Evolutionary conservation across 805 yeast genomes (phyloP).

Genomic region (Lipomyces chichibuensis): DNA sequence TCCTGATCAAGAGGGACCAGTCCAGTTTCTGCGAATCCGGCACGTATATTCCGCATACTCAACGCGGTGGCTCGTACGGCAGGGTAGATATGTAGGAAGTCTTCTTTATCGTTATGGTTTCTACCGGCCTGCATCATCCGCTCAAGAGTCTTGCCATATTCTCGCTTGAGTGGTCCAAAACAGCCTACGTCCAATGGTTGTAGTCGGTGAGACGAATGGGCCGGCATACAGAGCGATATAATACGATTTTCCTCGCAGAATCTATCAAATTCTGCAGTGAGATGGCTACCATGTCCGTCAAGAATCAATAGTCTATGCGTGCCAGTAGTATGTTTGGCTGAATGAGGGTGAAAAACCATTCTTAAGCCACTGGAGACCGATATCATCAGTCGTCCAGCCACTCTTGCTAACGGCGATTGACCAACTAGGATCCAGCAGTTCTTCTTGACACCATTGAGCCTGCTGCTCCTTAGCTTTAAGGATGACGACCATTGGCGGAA

Average conservation of each 20-base stretch:
- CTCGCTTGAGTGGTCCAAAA: constrained; percentile 5
- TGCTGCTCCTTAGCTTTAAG: neutral
- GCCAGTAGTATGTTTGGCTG: neutral
- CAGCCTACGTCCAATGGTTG: constrained; percentile 3
- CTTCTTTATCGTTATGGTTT: too few relatives aligned
- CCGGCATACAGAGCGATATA: too few relatives aligned
- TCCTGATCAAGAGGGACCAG: too few relatives aligned
- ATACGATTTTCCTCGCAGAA: neutral
- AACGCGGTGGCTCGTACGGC: neutral
- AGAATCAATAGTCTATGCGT: neutral
- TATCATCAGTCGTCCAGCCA: constrained; percentile 2
- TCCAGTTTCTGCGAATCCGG: constrained; percentile 1
- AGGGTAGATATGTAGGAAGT: too few relatives aligned
- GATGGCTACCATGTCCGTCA: neutral
- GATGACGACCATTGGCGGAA: constrained; percentile 5
- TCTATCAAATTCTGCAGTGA: constrained; percentile 2
- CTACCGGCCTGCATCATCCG: constrained; percentile 3
- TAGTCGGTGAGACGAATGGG: too few relatives aligned
- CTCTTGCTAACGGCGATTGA: neutral
- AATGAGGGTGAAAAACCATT: neutral
- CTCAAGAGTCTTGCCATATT: neutral
- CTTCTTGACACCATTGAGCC: neutral
- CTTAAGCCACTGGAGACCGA: constrained; percentile 3
- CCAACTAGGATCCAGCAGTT: neutral
- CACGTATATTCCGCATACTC: neutral